Evolutionary conservation across 1,284 basidiomycete genomes (phyloP), one percentile per base, ranked within the genome.

Genomic region (Amylostereum areolatum): DNA sequence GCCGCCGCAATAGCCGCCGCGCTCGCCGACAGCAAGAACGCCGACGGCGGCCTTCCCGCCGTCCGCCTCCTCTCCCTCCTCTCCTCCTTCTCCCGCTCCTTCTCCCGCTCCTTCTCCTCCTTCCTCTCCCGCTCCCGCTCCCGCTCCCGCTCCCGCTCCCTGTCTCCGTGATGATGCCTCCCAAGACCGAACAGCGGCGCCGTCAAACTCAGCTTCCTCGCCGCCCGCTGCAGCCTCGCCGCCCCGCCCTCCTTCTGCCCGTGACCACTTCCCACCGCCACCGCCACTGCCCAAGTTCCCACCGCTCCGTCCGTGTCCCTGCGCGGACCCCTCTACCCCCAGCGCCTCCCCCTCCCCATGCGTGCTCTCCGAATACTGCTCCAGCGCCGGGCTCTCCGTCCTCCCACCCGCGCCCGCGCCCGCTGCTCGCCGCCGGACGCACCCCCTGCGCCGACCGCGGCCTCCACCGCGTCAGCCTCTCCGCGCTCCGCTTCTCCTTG

Each of bases 201-300:
- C 25, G 75, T 77, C 50, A 89, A 66, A 62, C 85, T 89, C 66
- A 89, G 63, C 69, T 89, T 89, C 48, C 85, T 69, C 58, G 69
- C 74, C 49, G 79, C 71, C 27, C 73, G 70, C 60, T 72, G 81
- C 45, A 59, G 30, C 35, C 48, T 52, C 27, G 31, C 43, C 37
- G 31, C 40, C 25, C 50, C 42, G 34, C 40, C 30, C 24, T 28
- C 24, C 37, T 24, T 33, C 11, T 44, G 28, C 39, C 5, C 12
- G 44, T 45, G 28, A n/a, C 37, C n/a, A 18, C 18, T 18, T 2
- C 37, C n/a, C 37, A 2, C 37, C 27, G 12, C n/a, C 5, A 45
- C 12, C 2, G 27, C 18, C 18, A 25, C 27, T 33, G 28, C 29
- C 28, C 9, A 32, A 29, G 30, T 32, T 31, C 32, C 27, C n/a